phyloP scores from a whole-genome alignment of 1,139 yeast species.

The Kazachstania sp. region DNA sequence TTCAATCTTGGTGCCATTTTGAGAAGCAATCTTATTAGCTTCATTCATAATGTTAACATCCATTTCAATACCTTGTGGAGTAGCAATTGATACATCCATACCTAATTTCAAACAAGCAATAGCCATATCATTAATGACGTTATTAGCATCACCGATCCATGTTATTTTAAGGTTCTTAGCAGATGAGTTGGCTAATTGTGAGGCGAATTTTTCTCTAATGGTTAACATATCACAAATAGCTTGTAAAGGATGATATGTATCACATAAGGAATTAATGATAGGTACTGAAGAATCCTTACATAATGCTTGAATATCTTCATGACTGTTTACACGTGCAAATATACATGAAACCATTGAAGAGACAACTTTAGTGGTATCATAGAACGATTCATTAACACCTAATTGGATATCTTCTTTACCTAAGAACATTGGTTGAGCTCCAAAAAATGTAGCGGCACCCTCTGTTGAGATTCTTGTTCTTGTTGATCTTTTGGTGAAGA shows the following conservation, averaged over 20 bases:
- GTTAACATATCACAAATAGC: constrained; percentile 88
- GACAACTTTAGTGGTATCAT: constrained; percentile 80
- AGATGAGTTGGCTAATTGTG: constrained; percentile 8
- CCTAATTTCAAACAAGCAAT: constrained; percentile 83
- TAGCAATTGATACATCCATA: constrained; percentile 72
- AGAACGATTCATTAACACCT: constrained; percentile 85
- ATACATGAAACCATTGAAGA: constrained; percentile 93
- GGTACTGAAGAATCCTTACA: constrained; percentile 77
- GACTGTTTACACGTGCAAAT: constrained; percentile 89
- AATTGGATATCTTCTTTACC: constrained; percentile 95
- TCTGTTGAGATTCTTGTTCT: constrained; percentile 91
- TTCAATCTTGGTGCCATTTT: constrained; percentile 48
- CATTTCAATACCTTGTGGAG: constrained; percentile 67
- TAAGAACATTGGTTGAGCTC: constrained; percentile 93
- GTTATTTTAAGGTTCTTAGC: constrained; percentile 56
- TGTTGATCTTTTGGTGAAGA: constrained; percentile 87
- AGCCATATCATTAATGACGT: constrained; percentile 89
- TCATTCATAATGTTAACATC: constrained; percentile 46
- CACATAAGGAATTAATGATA: constrained; percentile 87
- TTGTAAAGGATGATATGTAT: constrained; percentile 87
- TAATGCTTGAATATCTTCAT: constrained; percentile 70
- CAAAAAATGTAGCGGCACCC: constrained; percentile 88
- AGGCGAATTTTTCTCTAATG: constrained; percentile 65
- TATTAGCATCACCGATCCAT: constrained; percentile 96
- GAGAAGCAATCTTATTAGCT: constrained; percentile 47